Conservation (phyloP, 2,329 filamentous ascomycete genomes). For the Trematosphaeria pertusa region DNA sequence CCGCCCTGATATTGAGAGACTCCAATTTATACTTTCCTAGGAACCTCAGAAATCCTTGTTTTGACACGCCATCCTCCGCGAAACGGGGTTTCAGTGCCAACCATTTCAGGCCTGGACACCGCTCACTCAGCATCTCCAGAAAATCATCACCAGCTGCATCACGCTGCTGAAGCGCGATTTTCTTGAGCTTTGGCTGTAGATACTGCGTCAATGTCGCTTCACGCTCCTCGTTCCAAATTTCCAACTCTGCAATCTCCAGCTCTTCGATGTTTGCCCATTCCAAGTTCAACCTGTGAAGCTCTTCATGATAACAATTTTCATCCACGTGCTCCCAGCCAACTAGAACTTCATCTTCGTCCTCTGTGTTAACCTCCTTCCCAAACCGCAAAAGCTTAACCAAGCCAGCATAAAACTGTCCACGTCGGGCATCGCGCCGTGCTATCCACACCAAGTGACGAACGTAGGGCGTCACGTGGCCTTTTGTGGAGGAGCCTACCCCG, state of each 20-base stretch:
- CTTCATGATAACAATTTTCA: constrained; percentile 1
- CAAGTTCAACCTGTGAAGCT: neutral
- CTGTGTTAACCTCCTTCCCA: neutral
- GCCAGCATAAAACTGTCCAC: constrained; percentile 2
- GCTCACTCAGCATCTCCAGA: constrained; percentile 6
- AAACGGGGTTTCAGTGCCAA: constrained; percentile 3
- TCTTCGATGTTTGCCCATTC: constrained; percentile 6
- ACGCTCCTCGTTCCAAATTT: neutral
- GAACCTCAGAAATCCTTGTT: constrained; percentile 1
- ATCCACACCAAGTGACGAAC: constrained; percentile 5
- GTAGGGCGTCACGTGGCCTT: constrained; percentile 2
- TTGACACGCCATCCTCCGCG: constrained; percentile 1
- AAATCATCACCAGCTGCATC: neutral
- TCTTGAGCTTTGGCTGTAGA: constrained; percentile 5
- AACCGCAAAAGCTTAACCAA: constrained; percentile 1
- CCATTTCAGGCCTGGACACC: constrained; percentile 1
- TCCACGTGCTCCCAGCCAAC: neutral
- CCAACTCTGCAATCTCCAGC: neutral
- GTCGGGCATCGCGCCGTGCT: constrained; percentile 1
- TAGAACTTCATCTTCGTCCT: constrained; percentile 1
- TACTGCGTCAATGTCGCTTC: constrained; percentile 3
- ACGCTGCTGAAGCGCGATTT: neutral
- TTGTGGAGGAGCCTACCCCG: neutral
- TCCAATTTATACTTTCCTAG: constrained; percentile 3
- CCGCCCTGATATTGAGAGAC: constrained; percentile 1